These are phyloP conservation scores for Globisporangium uncinulatum DNA, from an alignment of 352 stramenopile species.

Conservation along the genomic window DNA sequence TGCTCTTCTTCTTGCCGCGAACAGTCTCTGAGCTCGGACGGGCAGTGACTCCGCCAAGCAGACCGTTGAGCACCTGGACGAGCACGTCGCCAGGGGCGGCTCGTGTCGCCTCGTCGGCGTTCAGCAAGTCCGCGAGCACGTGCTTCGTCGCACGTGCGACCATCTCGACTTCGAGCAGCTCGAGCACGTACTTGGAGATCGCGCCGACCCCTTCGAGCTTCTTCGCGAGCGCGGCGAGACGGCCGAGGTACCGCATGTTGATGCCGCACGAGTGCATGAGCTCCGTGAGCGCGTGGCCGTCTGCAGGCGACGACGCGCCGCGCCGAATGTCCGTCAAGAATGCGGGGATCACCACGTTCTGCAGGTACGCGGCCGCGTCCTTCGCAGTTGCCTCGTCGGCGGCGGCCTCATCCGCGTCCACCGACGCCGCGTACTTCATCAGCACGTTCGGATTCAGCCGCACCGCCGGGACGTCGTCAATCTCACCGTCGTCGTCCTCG, in stretches of 20 bases:
- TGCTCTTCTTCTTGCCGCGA: conserved; percentile 19
- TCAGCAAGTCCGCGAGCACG: conserved; percentile 65
- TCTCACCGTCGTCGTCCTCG: conserved; percentile 41
- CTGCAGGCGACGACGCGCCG: conserved; percentile 72
- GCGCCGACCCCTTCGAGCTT: conserved; percentile 82
- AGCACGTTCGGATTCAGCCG: conserved; percentile 86
- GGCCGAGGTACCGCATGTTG: conserved; percentile 96
- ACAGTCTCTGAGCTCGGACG: conserved; percentile 25
- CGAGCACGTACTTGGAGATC: conserved; percentile 91
- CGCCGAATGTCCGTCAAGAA: conserved; percentile 83
- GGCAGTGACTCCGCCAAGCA: conserved; percentile 40
- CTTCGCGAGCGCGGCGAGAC: conserved; percentile 84
- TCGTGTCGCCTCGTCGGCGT: conserved; percentile 49
- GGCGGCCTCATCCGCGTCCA: conserved; percentile 50
- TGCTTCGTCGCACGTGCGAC: conserved; percentile 91
- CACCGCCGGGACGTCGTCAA: conserved; percentile 49
- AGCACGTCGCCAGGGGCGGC: conserved; percentile 69
- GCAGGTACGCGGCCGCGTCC: conserved; percentile 78
- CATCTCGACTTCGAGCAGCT: conserved; percentile 96
- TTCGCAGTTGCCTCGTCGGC: conserved; percentile 68
- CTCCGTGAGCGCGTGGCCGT: conserved; percentile 91
- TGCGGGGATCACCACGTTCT: conserved; percentile 80
- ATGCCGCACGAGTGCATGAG: conserved; percentile 94
- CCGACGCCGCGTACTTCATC: conserved; percentile 84
- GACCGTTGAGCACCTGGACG: conserved; percentile 79